Percentiles rank a stretch among this genome's conserved stretches.
phyloP scores from a whole-genome alignment of 768 basidiomycete species.

The Leccinum variicolor region DNA sequence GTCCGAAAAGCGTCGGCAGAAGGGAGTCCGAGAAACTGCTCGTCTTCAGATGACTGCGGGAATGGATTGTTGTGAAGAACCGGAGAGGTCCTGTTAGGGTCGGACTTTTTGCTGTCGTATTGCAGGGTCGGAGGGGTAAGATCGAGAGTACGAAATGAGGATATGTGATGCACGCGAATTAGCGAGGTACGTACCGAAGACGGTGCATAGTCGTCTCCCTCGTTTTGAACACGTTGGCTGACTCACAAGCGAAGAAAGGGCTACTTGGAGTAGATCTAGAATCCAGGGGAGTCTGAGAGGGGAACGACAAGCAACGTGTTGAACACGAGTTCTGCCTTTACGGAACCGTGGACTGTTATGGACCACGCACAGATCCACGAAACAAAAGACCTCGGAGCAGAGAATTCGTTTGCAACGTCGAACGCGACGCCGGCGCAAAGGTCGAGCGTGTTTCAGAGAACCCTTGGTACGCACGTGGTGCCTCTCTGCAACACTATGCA shows the following conservation, averaged over 20 bases:
- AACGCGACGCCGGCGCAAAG: not conserved
- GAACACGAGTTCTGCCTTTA: constrained; percentile 60
- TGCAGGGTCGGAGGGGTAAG: constrained; percentile 24
- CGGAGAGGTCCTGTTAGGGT: constrained; percentile 50
- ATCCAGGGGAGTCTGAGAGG: constrained; percentile 14
- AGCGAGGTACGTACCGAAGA: constrained; percentile 64
- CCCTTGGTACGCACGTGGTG: constrained; percentile 8
- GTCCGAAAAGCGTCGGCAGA: constrained; percentile 79
- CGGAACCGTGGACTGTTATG: constrained; percentile 18
- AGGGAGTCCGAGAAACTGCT: constrained; percentile 55
- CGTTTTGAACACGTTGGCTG: constrained; percentile 69
- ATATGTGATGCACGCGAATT: constrained; percentile 26
- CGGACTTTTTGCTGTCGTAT: constrained; percentile 69
- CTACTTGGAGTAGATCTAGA: constrained; percentile 32
- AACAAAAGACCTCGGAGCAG: not conserved
- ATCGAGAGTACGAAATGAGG: constrained; percentile 26
- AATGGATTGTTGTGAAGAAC: constrained; percentile 32
- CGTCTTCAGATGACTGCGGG: constrained; percentile 34
- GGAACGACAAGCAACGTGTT: constrained; percentile 65
- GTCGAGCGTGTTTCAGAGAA: not conserved
- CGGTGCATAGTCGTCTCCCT: constrained; percentile 65
- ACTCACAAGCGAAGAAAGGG: constrained; percentile 21
- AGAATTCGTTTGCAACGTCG: constrained; percentile 1
- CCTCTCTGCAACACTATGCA: not conserved
- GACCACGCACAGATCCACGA: not conserved